Base-by-base conservation (phyloP, 257 asterid species). In the Fraxinus quadrangulata region DNA sequence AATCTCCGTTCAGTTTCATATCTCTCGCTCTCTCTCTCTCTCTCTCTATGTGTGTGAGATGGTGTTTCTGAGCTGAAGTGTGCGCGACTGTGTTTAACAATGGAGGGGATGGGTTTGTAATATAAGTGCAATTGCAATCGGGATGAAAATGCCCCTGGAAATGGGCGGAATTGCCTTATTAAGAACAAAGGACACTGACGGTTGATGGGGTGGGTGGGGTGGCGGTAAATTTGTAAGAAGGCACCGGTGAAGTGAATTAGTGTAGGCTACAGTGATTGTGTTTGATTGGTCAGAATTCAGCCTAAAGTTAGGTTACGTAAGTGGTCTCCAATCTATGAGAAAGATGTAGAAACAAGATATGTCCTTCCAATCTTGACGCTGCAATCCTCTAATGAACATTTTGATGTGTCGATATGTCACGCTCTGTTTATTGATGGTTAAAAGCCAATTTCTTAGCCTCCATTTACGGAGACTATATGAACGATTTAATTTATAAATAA, bases 71-170 rank as follows among this genome's bases (percentile, higher is more conserved):
- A 69, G 63, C 19, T 36, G 30, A 16, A n/a, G 71, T 36, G 21
- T 5, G 56, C 17, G 49, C 7, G 12, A 17, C 66, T 5, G 13
- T 56, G 3, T 19, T n/a, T 70, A 67, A 8, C 9, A 12, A 70
- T 5, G 7, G 66, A 24, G 56, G 37, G 26, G 40, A 23, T 5
- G 23, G 28, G 23, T 6, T 56, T n/a, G 78, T 0, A 31, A 75
- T 84, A 84, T 84, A 86, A 75, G 79, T 42, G 72, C 26, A 6
- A 4, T 7, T 37, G 70, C 67, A 88, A 82, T 87, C 2, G 61
- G 40, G 70, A 75, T 87, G 4, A 61, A 40, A 70, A 73, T 80
- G 65, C 82, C 88, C 88, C 80, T 73, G 66, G 31, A 3, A 21
- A 69, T 14, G 74, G 34, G 76, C 5, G 51, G 36, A 37, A 23